A percentile compares a stretch with the other conserved stretches of the same genome.
phyloP scores from a whole-genome alignment of 805 yeast species.

The Debaryomyces castellii region DNA sequence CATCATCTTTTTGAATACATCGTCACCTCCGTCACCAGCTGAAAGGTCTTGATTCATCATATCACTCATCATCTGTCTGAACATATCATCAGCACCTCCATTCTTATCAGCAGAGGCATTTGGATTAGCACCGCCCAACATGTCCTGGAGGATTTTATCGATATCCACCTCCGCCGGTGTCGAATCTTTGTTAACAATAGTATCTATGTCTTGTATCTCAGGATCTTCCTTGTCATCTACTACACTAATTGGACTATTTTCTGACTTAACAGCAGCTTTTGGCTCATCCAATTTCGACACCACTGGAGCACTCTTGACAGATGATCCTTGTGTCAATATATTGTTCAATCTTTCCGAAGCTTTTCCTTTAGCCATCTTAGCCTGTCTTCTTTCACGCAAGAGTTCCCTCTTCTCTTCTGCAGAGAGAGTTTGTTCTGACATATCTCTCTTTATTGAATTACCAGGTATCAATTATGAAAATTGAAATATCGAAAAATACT shows the following conservation, averaged over 20 bases:
- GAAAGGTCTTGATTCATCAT: slow-evolving; percentile 12
- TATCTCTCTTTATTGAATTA: neutral
- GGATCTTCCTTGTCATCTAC: slow-evolving; percentile 33
- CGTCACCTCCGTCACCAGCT: slow-evolving; percentile 1
- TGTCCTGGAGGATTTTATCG: slow-evolving; percentile 32
- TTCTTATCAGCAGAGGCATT: slow-evolving; percentile 6
- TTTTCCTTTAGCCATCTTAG: slow-evolving; percentile 57
- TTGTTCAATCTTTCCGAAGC: slow-evolving; percentile 53
- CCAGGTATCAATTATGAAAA: neutral
- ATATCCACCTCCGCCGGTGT: slow-evolving; percentile 19
- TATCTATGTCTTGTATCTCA: slow-evolving; percentile 35
- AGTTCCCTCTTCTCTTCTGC: slow-evolving; percentile 60
- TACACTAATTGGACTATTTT: neutral
- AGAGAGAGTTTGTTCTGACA: slow-evolving; percentile 20
- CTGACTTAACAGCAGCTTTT: slow-evolving; percentile 2
- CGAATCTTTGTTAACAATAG: neutral
- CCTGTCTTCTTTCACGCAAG: slow-evolving; percentile 63
- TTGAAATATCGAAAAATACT: neutral
- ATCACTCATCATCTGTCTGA: slow-evolving; percentile 33
- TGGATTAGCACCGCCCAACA: slow-evolving; percentile 22
- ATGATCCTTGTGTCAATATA: slow-evolving; percentile 38
- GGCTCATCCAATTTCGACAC: slow-evolving; percentile 28
- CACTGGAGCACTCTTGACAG: slow-evolving; percentile 30
- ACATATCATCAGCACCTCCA: slow-evolving; percentile 19
- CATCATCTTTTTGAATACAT: neutral